phyloP scores from a whole-genome alignment of 2,329 filamentous ascomycete species.

The Exophiala viscosa region DNA sequence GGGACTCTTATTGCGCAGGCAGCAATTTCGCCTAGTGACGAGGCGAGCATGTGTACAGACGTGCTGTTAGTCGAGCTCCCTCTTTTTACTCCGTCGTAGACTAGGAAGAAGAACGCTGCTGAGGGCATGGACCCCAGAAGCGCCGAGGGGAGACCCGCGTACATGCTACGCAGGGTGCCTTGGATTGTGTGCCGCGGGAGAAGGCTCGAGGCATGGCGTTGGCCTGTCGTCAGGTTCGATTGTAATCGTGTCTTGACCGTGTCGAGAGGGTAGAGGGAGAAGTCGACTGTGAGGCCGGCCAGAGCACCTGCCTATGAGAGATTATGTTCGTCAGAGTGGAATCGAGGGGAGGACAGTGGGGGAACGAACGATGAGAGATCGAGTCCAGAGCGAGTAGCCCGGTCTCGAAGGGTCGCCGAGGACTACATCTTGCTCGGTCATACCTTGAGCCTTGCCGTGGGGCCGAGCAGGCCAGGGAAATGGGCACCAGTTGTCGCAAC shows the following conservation, averaged over 20 bases:
- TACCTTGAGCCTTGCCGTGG: slow-evolving; percentile 4
- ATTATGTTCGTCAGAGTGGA: slow-evolving; percentile 2
- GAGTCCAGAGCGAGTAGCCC: slow-evolving; percentile 42
- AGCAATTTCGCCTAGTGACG: slow-evolving; percentile 80
- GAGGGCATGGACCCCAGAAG: slow-evolving; percentile 88
- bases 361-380: slow-evolving; percentile 34
- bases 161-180: slow-evolving; percentile 87
- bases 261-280: slow-evolving; percentile 95
- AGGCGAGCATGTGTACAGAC: slow-evolving; percentile 74
- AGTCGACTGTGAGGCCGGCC: slow-evolving; percentile 92
- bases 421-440: slow-evolving; percentile 24
- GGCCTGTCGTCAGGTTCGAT: slow-evolving; percentile 60
- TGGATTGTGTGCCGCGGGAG: slow-evolving; percentile 53
- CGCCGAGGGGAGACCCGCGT: slow-evolving; percentile 84
- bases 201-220: slow-evolving; percentile 51
- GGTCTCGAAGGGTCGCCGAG: slow-evolving; percentile 22
- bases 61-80: slow-evolving; percentile 39
- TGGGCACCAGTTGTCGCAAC: too few relatives aligned
- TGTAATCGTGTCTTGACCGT: slow-evolving; percentile 98
- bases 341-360: slow-evolving; percentile 30
- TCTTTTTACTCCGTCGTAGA: slow-evolving; percentile 74
- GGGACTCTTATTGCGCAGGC: slow-evolving; percentile 90
- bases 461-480: background rate
- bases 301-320: slow-evolving; percentile 69
- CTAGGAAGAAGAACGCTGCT: slow-evolving; percentile 95